Conservation (phyloP, 805 yeast genomes). For the Candida orba region DNA sequence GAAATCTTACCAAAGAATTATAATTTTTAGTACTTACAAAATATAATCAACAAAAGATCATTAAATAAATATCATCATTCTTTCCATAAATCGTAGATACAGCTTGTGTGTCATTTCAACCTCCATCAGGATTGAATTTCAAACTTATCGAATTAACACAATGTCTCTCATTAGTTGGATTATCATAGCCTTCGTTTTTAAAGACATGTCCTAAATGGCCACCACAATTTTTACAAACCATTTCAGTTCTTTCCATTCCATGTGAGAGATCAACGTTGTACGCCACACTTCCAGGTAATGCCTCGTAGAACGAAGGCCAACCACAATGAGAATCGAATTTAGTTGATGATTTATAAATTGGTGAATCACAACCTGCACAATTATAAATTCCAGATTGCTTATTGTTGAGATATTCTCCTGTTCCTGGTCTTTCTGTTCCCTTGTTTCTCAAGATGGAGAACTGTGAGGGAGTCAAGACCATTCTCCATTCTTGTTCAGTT, state of each 20-base stretch:
- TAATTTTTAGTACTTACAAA: not conserved
- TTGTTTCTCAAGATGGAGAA: slow-evolving; percentile 68
- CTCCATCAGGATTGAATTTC: slow-evolving; percentile 38
- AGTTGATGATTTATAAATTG: slow-evolving; percentile 70
- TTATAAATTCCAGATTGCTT: slow-evolving; percentile 55
- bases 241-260: slow-evolving; percentile 86
- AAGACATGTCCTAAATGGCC: slow-evolving; percentile 96
- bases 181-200: slow-evolving; percentile 80
- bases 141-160: slow-evolving; percentile 86
- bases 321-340: slow-evolving; percentile 93
- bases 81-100: not conserved
- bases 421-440: slow-evolving; percentile 38
- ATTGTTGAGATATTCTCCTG: slow-evolving; percentile 36
- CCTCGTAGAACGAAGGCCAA: slow-evolving; percentile 96
- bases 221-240: slow-evolving; percentile 82
- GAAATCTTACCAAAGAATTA: slow-evolving; percentile 51
- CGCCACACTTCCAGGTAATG: slow-evolving; percentile 70
- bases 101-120: too few relatives aligned
- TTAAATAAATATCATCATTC: not conserved
- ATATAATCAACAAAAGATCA: too few relatives aligned
- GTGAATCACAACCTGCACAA: slow-evolving; percentile 82
- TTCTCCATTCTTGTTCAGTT: slow-evolving; percentile 68
- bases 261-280: slow-evolving; percentile 50
- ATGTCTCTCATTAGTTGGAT: slow-evolving; percentile 87
- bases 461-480: slow-evolving; percentile 67